Evolutionary conservation across 2,329 filamentous ascomycete species (phyloP).

Genomic region (Penicillium sp.): DNA sequence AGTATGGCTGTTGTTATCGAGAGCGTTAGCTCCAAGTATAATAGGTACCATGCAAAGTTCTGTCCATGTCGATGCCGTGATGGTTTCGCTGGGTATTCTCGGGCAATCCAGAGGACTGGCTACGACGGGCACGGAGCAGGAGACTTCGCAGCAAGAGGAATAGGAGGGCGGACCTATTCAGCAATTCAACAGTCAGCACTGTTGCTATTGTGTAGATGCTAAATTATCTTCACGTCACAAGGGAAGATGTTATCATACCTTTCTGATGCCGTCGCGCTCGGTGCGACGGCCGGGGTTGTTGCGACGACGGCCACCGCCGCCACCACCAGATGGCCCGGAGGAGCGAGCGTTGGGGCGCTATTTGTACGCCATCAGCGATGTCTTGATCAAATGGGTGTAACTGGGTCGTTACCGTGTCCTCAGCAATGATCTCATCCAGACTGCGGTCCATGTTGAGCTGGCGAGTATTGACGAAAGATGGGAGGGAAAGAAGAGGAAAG

Average conservation of each 20-base stretch:
- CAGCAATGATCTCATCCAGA: conserved; percentile 65
- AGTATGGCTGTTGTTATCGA: conserved; percentile 45
- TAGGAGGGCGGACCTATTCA: conserved; percentile 48
- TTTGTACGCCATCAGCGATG: conserved; percentile 19
- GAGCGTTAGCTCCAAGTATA: conserved; percentile 48
- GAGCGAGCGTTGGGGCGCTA: conserved; percentile 29
- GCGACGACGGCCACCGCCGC: conserved; percentile 31
- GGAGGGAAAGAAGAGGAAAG: not conserved
- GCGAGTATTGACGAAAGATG: not conserved
- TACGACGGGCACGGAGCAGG: conserved; percentile 37
- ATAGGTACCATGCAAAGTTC: conserved; percentile 36
- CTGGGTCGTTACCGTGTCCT: conserved; percentile 54
- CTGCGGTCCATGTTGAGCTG: conserved; percentile 59
- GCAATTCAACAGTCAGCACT: conserved; percentile 12
- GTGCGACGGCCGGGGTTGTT: conserved; percentile 65
- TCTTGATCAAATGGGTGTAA: not conserved
- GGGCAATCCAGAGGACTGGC: conserved; percentile 27
- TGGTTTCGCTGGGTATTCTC: conserved; percentile 26
- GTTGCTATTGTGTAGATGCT: conserved; percentile 8
- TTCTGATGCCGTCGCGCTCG: conserved; percentile 87
- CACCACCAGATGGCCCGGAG: conserved; percentile 27
- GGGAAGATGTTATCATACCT: conserved; percentile 56
- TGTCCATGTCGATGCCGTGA: conserved; percentile 33
- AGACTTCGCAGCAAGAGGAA: conserved; percentile 34
- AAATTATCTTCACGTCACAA: not conserved